Base-by-base conservation (phyloP, 176 grass and related monocot genomes). In the Oryza nivara region DNA sequence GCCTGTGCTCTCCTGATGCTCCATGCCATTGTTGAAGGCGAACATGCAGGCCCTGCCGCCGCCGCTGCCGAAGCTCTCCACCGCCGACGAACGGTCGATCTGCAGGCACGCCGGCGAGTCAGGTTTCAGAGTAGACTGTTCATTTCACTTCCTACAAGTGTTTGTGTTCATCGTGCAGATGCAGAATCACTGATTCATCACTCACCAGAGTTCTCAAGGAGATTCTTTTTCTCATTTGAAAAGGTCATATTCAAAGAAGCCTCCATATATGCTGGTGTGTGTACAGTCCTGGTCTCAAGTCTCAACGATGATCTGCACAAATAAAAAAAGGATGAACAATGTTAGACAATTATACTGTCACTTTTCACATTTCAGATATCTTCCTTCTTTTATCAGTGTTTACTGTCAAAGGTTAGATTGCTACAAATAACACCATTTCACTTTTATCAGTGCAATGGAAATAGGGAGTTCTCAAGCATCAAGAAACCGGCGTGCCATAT, bases 21-120 rank as follows among this genome's bases (percentile, higher is more conserved):
- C 93, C 93, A 98, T 70, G 96, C 89, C 93, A 40, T 93, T 89
- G 82, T 98, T 98, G 83, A 98, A 98, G 11, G 68, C 82, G 11
- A 95, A 89, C 66, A 98, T 87, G 78, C 92, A 97, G 32, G 76
- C 72, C 79, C 90, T 86, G 14, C 92, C 95, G 16, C 87, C 68
- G 3, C 88, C 92, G 34, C 34, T 34, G 30, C 90, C 92, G 12
- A 97, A 97, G 80, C 86, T 97, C 82, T 97, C 95, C 45, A 97
- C 75, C 0, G 90, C 95, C 17, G 92, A 35, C 34, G 3, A 97
- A 34, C 80, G 88, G 70, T 98, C 91, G 60, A 95, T 92, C 92
- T 98, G 82, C 82, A 73, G 0, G 43, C 1, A 73, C 0, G 44
- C 5, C 45, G 77, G 6, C 76, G n/a, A 38, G 32, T 15, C 68